These are phyloP conservation scores for Plasmodium relictum DNA, from an alignment of 169 alveolate genomes.

Conservation along the genomic window DNA sequence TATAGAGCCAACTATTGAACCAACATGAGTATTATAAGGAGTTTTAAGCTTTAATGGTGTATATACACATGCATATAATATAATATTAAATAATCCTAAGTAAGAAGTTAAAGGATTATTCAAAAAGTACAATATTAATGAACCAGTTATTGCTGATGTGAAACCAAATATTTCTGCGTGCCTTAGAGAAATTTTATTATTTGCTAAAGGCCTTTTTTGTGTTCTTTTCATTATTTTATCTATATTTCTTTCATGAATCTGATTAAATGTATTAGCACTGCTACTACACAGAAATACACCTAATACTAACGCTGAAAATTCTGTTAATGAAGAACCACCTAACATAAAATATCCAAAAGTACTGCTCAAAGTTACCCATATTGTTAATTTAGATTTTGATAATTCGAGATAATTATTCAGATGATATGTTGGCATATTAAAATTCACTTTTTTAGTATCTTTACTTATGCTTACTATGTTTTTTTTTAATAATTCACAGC, in stretches of 20 bases:
- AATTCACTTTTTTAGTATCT: neutral
- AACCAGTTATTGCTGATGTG: conserved; percentile 49
- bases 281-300: conserved; percentile 86
- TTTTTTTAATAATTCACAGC: neutral
- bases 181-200: conserved; percentile 26
- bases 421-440: neutral
- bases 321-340: conserved; percentile 33
- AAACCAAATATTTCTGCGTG: conserved; percentile 70
- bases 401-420: conserved; percentile 40
- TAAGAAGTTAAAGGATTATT: conserved; percentile 62
- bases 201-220: conserved; percentile 80
- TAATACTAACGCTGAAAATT: conserved; percentile 12
- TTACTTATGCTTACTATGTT: neutral
- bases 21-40: conserved; percentile 86
- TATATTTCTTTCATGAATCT: conserved; percentile 81
- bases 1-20: conserved; percentile 87
- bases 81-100: conserved; percentile 56
- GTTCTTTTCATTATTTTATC: conserved; percentile 85
- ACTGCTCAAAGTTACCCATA: conserved; percentile 87
- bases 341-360: conserved; percentile 86
- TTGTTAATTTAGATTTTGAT: conserved; percentile 82
- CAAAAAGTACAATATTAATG: conserved; percentile 22
- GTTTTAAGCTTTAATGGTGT: conserved; percentile 75
- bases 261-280: conserved; percentile 86
- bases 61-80: conserved; percentile 69